phyloP scores from a whole-genome alignment of 176 grass and related monocot genomes.

The Poa annua region DNA sequence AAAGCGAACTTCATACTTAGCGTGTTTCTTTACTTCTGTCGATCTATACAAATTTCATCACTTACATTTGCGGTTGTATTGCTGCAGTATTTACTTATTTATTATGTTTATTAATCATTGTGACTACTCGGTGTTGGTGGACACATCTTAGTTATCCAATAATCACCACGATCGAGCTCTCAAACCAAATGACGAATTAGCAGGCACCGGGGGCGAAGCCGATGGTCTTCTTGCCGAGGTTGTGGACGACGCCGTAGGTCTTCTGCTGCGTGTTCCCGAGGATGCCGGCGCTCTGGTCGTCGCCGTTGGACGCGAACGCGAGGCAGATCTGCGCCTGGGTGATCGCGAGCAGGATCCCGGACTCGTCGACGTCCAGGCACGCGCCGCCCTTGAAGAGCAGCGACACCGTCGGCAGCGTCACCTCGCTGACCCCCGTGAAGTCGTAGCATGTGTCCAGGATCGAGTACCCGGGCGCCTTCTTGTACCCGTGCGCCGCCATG shows the following conservation, averaged over 20 bases:
- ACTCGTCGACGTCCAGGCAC: constrained; percentile 48
- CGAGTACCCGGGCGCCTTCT: constrained; percentile 32
- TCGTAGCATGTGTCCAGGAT: constrained; percentile 75
- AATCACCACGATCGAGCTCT: neutral
- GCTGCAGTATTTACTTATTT: neutral
- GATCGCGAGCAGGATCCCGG: constrained; percentile 59
- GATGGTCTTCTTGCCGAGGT: constrained; percentile 57
- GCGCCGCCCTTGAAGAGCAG: constrained; percentile 57
- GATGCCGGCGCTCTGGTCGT: constrained; percentile 43
- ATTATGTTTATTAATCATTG: neutral
- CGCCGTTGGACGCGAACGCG: constrained; percentile 59
- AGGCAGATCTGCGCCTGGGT: constrained; percentile 64
- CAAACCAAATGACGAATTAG: constrained; percentile 25
- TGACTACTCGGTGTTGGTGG: constrained; percentile 12
- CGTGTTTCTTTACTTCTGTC: neutral
- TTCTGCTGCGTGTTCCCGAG: constrained; percentile 85
- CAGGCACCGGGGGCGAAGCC: constrained; percentile 58
- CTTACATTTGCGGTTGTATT: neutral
- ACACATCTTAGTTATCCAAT: constrained; percentile 20
- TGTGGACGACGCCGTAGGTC: constrained; percentile 63
- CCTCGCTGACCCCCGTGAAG: constrained; percentile 36
- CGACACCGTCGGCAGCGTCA: constrained; percentile 51
- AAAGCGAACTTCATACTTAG: no score
- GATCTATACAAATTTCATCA: neutral
- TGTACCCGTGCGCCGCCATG: constrained; percentile 58